Conservation (phyloP, 2,329 filamentous ascomycete species). For the Diaporthe sp. region DNA sequence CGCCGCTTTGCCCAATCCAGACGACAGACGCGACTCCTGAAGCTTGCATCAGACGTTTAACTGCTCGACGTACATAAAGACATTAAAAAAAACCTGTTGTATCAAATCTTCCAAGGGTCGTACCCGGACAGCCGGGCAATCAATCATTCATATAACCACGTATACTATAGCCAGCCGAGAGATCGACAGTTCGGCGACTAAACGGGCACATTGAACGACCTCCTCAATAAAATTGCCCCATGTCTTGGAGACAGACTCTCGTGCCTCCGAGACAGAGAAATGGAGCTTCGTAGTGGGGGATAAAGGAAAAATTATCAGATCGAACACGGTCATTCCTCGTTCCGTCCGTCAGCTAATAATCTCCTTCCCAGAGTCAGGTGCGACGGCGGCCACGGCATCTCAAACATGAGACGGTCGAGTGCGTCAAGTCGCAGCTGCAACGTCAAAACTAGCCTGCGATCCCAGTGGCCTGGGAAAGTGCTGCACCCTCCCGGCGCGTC, state of each 20-base stretch:
- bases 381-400: conserved; percentile 25
- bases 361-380: neutral
- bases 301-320: neutral
- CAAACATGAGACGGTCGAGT: conserved; percentile 30
- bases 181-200: neutral
- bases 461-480: conserved; percentile 2
- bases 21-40: conserved; percentile 28
- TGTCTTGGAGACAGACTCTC: neutral
- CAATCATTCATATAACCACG: neutral
- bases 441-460: conserved; percentile 9
- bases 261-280: neutral
- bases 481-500: neutral
- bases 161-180: neutral
- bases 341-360: neutral
- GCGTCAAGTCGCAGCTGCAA: conserved; percentile 16
- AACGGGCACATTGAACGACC: neutral
- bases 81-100: neutral
- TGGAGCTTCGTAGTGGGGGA: neutral
- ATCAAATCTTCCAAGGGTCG: neutral
- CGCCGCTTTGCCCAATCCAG: conserved; percentile 13
- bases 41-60: conserved; percentile 14
- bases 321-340: conserved; percentile 7
- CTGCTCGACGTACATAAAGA: too few species aligned
- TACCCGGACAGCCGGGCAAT: neutral
- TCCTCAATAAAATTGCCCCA: neutral